A percentile compares a stretch with the other conserved stretches of the same genome.
phyloP scores from a whole-genome alignment of 2,329 filamentous ascomycete species.

The Diaporthe ilicicola region DNA sequence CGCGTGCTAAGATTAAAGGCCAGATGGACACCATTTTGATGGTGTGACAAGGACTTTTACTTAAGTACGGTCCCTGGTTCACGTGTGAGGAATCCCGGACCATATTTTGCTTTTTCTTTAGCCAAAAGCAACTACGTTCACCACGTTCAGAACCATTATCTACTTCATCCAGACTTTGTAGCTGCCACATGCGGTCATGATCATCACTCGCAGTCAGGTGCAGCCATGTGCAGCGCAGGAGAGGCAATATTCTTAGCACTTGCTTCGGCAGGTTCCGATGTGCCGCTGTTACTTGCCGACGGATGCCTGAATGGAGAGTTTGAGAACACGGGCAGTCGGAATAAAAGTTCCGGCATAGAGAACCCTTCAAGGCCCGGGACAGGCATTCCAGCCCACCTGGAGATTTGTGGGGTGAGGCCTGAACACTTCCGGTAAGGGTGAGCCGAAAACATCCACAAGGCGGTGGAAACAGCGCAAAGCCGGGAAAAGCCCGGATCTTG shows the following conservation, averaged over 20 bases:
- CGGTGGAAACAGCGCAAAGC: not conserved
- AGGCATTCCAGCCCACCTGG: constrained; percentile 17
- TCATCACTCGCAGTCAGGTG: not conserved
- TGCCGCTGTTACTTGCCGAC: not conserved
- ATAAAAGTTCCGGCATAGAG: not conserved
- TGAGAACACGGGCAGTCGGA: not conserved
- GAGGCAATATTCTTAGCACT: not conserved
- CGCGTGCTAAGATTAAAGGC: constrained; percentile 3
- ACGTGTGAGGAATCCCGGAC: not conserved
- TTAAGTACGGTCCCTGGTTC: too few species aligned
- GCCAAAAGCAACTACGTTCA: not conserved
- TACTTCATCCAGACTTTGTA: not conserved
- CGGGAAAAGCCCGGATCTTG: not conserved
- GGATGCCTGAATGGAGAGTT: not conserved
- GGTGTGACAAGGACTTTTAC: constrained; percentile 3
- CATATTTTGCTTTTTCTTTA: not conserved
- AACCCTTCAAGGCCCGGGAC: not conserved
- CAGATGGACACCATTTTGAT: not conserved
- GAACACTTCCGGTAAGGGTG: constrained; percentile 1
- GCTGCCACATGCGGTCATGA: not conserved
- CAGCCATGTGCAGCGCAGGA: not conserved
- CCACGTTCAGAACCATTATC: too few species aligned
- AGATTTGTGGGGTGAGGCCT: constrained; percentile 10
- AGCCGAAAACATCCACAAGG: not conserved
- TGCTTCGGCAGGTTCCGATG: not conserved